Evolutionary conservation across 345 rosid species (phyloP).

Genomic region (Melaleuca quinquenervia): DNA sequence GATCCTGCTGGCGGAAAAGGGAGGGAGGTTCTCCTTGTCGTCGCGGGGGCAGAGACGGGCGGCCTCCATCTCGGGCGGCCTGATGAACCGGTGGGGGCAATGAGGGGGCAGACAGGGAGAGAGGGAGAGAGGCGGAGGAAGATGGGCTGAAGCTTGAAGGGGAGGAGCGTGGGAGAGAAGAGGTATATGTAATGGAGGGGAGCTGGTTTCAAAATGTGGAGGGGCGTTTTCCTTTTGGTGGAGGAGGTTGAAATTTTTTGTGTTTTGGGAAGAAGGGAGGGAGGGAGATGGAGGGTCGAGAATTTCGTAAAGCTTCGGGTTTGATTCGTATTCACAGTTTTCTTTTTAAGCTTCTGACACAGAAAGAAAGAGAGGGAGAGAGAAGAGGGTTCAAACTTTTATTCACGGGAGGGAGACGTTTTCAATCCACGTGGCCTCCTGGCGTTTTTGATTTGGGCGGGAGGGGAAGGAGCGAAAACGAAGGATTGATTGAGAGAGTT

Average conservation of each 20-base stretch:
- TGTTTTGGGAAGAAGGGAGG: background rate
- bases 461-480: background rate
- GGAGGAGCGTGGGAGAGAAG: background rate
- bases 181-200: background rate
- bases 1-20: background rate
- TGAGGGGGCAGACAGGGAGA: background rate
- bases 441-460: background rate
- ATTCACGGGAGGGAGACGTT: background rate
- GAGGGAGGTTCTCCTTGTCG: conserved; percentile 3
- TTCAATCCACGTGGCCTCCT: too few relatives aligned
- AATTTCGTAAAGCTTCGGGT: background rate
- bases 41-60: background rate
- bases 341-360: background rate
- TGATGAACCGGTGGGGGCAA: background rate
- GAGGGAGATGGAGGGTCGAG: background rate
- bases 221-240: background rate
- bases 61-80: background rate
- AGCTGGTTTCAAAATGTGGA: background rate
- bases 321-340: background rate
- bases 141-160: background rate
- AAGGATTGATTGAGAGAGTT: background rate
- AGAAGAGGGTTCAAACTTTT: background rate
- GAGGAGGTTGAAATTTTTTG: background rate
- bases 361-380: background rate
- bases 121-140: background rate